These are phyloP conservation scores for Eucalyptus cloeziana DNA, from an alignment of 345 rosid species.

Conservation along the genomic window DNA sequence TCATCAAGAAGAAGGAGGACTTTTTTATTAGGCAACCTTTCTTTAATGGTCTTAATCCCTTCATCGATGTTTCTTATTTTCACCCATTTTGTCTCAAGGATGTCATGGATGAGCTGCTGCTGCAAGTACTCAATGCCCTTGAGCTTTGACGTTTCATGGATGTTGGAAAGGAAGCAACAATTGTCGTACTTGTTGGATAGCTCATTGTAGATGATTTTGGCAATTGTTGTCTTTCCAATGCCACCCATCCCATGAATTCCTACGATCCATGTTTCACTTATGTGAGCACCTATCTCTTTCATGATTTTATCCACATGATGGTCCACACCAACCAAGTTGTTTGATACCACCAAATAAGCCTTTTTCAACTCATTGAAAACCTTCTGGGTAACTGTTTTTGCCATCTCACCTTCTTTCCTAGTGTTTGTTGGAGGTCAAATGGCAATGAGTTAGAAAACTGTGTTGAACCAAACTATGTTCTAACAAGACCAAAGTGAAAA, in stretches of 20 bases:
- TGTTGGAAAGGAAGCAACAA: background rate
- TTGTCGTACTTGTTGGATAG: background rate
- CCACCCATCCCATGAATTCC: background rate
- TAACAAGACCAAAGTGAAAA: background rate
- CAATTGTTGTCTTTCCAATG: background rate
- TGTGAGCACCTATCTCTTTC: background rate
- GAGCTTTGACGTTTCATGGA: background rate
- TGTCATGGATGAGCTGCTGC: background rate
- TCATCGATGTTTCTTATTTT: background rate
- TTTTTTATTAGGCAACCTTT: background rate
- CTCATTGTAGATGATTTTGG: background rate
- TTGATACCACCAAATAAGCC: background rate
- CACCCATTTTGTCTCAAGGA: fast-evolving
- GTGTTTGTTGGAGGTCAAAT: background rate
- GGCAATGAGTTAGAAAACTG: background rate
- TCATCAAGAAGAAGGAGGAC: background rate
- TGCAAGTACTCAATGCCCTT: background rate
- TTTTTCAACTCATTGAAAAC: background rate
- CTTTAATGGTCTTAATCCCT: background rate
- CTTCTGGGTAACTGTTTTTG: background rate
- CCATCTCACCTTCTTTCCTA: background rate
- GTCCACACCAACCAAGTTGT: background rate
- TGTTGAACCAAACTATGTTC: fast-evolving
- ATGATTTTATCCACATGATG: background rate
- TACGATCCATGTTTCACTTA: background rate